Evolutionary conservation across 805 yeast genomes (phyloP), one percentile per base, ranked within the genome.

Genomic region (Vanderwaltozyma tropicalis): DNA sequence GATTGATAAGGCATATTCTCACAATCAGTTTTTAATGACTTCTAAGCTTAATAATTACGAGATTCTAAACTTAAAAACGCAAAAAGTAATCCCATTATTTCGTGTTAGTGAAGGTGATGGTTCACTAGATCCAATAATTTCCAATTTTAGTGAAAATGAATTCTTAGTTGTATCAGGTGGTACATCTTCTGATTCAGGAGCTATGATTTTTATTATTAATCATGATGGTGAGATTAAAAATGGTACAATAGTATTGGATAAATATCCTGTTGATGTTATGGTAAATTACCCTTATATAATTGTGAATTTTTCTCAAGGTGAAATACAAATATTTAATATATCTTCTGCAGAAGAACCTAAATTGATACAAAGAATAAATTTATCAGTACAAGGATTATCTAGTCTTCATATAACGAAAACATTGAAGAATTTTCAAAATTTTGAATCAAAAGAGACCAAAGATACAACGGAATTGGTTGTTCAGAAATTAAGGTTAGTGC

Each of bases 111-210:
- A 57, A 38, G 37, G 41, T 12, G 44, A 44, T 21, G 42, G 41
- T 3, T 31, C 37, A 12, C 31, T 57, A n/a, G 27, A 36, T 11
- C 61, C 63, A 4, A 36, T 57, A 8, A 51, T 58, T 9, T 34
- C 43, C 3, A 35, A 36, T 1, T 50, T 50, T 27, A 42, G 43
- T 31, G 19, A 37, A 3, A 25, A 36, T 9, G 52, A 51, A 27
- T 50, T 54, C 39, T 32, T 57, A 14, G 52, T 59, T 4, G 46
- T 50, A 19, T 47, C 61, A 0, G 61, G 63, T 9, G 62, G 63
- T 2, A 43, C 41, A 2, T 37, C 49, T 4, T 29, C 32, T 14
- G 47, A 44, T 2, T 55, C 53, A 31, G 48, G 44, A 19, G 49
- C 61, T 2, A 57, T 59, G 53, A 57, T 52, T 3, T 45, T 59